Conservation (phyloP, 2,329 filamentous ascomycete genomes). For the Neopestalotiopsis clavispora region DNA sequence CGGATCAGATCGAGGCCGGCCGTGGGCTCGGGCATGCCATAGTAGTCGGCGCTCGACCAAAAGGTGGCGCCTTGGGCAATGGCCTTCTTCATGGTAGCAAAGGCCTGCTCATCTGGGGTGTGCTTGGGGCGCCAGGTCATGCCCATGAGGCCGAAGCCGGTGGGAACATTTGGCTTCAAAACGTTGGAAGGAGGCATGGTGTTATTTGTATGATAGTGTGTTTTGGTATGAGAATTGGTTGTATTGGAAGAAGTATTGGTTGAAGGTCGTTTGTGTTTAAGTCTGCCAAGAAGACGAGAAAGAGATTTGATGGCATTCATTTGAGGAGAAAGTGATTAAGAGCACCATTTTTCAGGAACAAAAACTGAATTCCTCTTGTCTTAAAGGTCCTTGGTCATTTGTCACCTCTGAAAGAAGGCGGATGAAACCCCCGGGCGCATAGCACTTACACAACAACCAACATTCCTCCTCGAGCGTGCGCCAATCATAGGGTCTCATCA, state of each 20-base stretch:
- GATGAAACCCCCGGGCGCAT: not conserved
- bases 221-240: not conserved
- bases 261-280: not conserved
- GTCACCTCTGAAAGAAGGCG: not conserved
- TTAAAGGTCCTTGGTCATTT: not conserved
- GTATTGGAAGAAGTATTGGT: not conserved
- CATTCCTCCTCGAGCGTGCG: not conserved
- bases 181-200: slow-evolving; percentile 3
- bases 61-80: slow-evolving; percentile 46
- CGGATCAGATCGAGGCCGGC: slow-evolving; percentile 49
- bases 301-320: not conserved
- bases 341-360: not conserved
- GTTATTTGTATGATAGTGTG: not conserved
- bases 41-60: slow-evolving; percentile 55
- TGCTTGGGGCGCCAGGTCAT: slow-evolving; percentile 31
- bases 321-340: not conserved
- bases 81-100: slow-evolving; percentile 44
- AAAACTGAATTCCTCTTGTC: not conserved
- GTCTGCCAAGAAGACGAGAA: not conserved
- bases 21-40: slow-evolving; percentile 50
- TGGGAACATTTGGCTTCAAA: slow-evolving; percentile 5
- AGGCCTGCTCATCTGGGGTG: slow-evolving; percentile 33
- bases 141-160: slow-evolving; percentile 23
- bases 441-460: not conserved
- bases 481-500: not conserved